Evolutionary conservation across 805 yeast species (phyloP), one percentile per base, ranked within the genome.

Genomic region (Candida arabinofermentans): DNA sequence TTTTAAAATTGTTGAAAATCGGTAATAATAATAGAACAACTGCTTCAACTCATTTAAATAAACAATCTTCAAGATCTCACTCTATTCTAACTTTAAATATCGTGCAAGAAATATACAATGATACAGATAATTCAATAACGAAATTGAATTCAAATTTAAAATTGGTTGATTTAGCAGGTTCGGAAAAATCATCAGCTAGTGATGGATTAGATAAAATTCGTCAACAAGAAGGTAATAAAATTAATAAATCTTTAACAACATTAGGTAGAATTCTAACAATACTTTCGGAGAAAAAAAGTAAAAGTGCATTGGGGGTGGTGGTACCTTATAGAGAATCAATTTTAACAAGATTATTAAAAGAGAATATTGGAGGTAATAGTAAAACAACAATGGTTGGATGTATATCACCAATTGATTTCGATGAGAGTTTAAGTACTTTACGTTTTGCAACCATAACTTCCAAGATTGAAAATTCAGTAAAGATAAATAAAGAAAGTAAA

Each of bases 351-450:
- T 64, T 86, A 2, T 66, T 86, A 47, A 81, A 81, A 54, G 91
- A 85, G 50, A 79, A 78, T 44, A 66, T 86, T 31, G 86, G 90
- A 1, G 95, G 95, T 1, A 86, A 86, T 57, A 81, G 89, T 19
- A 83, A 82, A 53, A 87, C 91, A 1, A 80, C 82, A n/a, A 85
- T 86, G 93, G 71, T 86, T n/a, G 90, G 90, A 17, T 86, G 95
- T 60, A 67, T 86, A 0, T 82, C 93, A 0, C 91, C 93, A 0
- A 66, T 78, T 14, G 91, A 84, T 53, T 82, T 77, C 58, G 90
- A 85, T 17, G 95, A 86, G 53, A 80, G 88, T 0, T 59, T 80
- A 50, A 83, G 86, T 31, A 86, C 95, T 0, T 64, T 86, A 43
- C 68, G 89, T 46, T 86, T 86, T 58, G 95, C 95, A 1, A 82